These are phyloP conservation scores for Rhizopus arrhizus DNA, from an alignment of 371 early-diverging fungal genomes.

Conservation along the genomic window DNA sequence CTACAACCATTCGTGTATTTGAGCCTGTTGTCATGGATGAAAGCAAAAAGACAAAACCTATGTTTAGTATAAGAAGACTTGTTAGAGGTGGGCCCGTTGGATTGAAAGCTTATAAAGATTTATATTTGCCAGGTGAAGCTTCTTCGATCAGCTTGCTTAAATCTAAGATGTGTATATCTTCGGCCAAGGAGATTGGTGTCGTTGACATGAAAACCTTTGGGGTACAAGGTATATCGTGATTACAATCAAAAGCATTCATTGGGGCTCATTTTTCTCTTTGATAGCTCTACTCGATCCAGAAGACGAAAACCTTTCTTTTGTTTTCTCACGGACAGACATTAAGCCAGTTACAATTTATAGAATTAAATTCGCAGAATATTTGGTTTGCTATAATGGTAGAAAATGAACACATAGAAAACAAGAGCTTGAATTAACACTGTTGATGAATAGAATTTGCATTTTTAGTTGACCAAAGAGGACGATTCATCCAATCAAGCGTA, in stretches of 20 bases:
- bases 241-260: neutral
- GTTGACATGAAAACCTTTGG: conserved; percentile 81
- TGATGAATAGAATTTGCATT: conserved; percentile 80
- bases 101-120: conserved; percentile 76
- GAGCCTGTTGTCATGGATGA: conserved; percentile 70
- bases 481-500: conserved; percentile 32
- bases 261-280: conserved; percentile 21
- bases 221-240: conserved; percentile 34
- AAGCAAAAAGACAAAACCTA: conserved; percentile 56
- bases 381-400: conserved; percentile 31
- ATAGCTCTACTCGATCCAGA: conserved; percentile 42
- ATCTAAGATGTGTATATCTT: conserved; percentile 88
- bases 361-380: conserved; percentile 24
- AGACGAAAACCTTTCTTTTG: conserved; percentile 36
- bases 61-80: conserved; percentile 47
- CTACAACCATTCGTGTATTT: conserved; percentile 77
- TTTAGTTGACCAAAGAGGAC: conserved; percentile 76
- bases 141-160: conserved; percentile 82
- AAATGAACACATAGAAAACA: conserved; percentile 14
- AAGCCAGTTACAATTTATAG: conserved; percentile 25
- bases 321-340: conserved; percentile 19
- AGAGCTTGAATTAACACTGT: conserved; percentile 59
- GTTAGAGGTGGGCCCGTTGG: conserved; percentile 55
- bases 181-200: conserved; percentile 90
- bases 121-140: conserved; percentile 89